Base-by-base conservation (phyloP, 140 eudicot species). In the Cichorium intybus region DNA sequence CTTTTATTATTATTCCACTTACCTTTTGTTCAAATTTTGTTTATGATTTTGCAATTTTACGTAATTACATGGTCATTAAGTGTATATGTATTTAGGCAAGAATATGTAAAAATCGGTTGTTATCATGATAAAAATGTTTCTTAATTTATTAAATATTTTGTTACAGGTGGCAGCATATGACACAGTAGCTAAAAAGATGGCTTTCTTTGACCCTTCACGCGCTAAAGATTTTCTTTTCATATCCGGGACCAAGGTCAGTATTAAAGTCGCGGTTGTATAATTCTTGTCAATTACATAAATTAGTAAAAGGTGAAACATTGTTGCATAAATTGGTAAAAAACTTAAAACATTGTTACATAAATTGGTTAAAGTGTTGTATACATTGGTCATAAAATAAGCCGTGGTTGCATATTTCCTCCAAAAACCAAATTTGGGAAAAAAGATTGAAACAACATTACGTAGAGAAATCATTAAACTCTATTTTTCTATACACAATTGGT, bases 111-210 rank as follows among this genome's bases (percentile, higher is more conserved):
- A n/a, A n/a, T n/a, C n/a, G n/a, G 6, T 34, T 61, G 28, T 39
- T 53, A 29, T 43, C 24, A 14, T 62, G 43, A 55, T 33, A n/a
- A 35, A 27, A 34, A 48, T 11, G 34, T 46, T 56, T 73, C 11
- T 34, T 27, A 63, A 56, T 67, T 15, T 24, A 51, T 26, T 48
- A 11, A 11, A 64, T 50, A 39, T 3, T 23, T 14, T 21, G 43
- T 20, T 56, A 51, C 67, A 90, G 96, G 97, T 87, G 79, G 97
- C 96, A 33, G 97, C 97, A 57, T 91, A 91, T 47, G 92, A 91
- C 65, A 91, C 84, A 41, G 80, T 77, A 7, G 89, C 71, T 67
- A 75, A 81, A 60, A 68, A 87, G 63, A 91, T 91, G 97, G 90
- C 95, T n/a, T 91, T 91, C 67, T 91, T 91, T 47, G 95, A 91